Percentiles rank a stretch among this genome's conserved stretches.
Evolutionary conservation across 2,329 filamentous ascomycete genomes (phyloP).

Genomic region (Blumeriella jaapii): DNA sequence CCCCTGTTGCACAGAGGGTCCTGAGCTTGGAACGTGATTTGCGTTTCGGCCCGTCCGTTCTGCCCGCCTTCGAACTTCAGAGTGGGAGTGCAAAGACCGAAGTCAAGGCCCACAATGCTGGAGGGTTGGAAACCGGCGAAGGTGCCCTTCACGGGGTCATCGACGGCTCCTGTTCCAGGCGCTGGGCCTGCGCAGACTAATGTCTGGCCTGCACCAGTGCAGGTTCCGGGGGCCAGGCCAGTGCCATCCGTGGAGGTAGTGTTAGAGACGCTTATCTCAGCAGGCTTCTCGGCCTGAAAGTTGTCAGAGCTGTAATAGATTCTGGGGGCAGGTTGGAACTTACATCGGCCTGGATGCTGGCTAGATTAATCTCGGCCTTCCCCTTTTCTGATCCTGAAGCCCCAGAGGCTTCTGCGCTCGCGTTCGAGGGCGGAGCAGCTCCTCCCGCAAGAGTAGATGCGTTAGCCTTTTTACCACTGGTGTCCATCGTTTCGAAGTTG

Average conservation of each 20-base stretch:
- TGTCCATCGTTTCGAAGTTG: conserved; percentile 41
- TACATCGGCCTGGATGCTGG: no score
- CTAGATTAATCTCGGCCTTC: no score
- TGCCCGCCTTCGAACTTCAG: conserved; percentile 47
- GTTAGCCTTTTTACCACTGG: conserved; percentile 29
- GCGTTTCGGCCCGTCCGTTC: conserved; percentile 37
- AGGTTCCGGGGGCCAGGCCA: conserved; percentile 8
- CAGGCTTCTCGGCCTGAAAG: no score
- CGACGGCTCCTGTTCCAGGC: conserved; percentile 6
- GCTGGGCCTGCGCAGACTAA: conserved; percentile 9
- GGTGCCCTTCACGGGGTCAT: conserved; percentile 12
- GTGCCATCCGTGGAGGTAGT: background rate
- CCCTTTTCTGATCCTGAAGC: no score
- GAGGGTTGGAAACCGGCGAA: conserved; percentile 12
- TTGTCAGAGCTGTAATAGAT: no score
- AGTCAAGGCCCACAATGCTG: conserved; percentile 31
- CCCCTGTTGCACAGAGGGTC: conserved; percentile 49
- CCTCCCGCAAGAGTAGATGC: conserved; percentile 21
- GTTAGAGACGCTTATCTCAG: background rate
- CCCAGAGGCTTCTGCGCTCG: conserved; percentile 1
- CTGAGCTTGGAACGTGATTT: conserved; percentile 57
- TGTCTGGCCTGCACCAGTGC: conserved; percentile 17
- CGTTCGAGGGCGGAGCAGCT: background rate
- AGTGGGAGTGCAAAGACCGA: conserved; percentile 37
- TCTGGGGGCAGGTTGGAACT: no score